A percentile compares a stretch with the other conserved stretches of the same genome.
phyloP scores from a whole-genome alignment of 345 rosid species.

The Abelmoschus esculentus region DNA sequence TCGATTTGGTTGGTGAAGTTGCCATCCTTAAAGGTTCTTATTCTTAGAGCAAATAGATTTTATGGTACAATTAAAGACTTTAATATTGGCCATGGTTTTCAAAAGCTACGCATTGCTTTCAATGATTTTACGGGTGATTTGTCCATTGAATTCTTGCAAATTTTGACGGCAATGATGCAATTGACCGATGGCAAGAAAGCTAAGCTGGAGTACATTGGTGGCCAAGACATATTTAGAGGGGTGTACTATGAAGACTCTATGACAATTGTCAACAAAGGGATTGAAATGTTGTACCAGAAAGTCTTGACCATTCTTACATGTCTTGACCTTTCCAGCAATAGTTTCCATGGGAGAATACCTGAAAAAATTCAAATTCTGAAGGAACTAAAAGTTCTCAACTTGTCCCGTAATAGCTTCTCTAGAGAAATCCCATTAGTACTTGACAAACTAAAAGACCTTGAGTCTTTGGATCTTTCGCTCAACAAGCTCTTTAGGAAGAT shows the following conservation, averaged over 20 bases:
- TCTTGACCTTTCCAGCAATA: constrained; percentile 14
- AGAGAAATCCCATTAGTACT: not conserved
- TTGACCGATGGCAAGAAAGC: not conserved
- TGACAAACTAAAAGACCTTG: too few species aligned
- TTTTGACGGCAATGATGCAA: not conserved
- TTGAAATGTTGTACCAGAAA: not conserved
- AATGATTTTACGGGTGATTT: not conserved
- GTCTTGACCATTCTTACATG: not conserved
- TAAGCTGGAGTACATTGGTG: not conserved
- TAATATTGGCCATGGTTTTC: not conserved
- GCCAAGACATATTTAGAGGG: too few species aligned
- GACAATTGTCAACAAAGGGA: not conserved
- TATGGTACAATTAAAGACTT: not conserved
- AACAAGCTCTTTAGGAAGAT: too few species aligned
- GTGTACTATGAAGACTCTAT: not conserved
- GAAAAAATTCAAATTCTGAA: not conserved
- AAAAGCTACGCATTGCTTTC: not conserved
- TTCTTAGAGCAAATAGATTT: not conserved
- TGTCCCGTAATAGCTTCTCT: not conserved
- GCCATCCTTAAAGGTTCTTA: not conserved
- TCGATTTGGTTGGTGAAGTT: not conserved
- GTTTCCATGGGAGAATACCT: constrained; percentile 11
- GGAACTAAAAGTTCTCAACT: constrained; percentile 1
- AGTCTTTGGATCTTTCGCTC: too few species aligned
- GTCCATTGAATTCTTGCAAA: not conserved